Evolutionary conservation across 2,329 filamentous ascomycete species (phyloP).

Genomic region (Ophiostoma pallidulum): DNA sequence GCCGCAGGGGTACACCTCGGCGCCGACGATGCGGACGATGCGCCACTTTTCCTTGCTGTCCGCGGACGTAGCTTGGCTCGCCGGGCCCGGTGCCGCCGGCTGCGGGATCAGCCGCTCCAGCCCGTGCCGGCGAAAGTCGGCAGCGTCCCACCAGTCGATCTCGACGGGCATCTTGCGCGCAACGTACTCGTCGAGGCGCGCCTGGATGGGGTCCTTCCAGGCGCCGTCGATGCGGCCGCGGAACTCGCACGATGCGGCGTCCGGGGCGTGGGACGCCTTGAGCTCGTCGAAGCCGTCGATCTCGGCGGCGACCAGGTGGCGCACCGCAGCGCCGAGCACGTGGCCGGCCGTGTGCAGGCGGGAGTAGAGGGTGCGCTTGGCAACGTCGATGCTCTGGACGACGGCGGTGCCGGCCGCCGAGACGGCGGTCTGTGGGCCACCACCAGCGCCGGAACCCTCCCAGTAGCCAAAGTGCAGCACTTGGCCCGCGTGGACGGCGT

Average conservation of each 20-base stretch:
- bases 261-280: conserved; percentile 64
- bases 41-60: conserved; percentile 45
- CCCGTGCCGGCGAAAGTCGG: conserved; percentile 46
- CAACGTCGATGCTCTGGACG: conserved; percentile 48
- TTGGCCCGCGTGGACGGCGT: conserved; percentile 37
- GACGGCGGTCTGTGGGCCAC: too few species aligned
- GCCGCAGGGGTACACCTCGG: conserved; percentile 64
- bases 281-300: conserved; percentile 51
- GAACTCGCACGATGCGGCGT: conserved; percentile 59
- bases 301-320: conserved; percentile 42
- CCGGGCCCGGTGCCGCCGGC: conserved; percentile 20
- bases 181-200: conserved; percentile 49
- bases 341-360: conserved; percentile 67
- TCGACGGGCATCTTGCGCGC: conserved; percentile 45
- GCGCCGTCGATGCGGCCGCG: conserved; percentile 55
- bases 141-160: conserved; percentile 59
- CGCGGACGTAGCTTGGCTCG: conserved; percentile 12
- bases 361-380: conserved; percentile 54
- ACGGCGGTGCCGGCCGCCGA: conserved; percentile 37
- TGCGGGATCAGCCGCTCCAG: conserved; percentile 44
- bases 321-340: conserved; percentile 59
- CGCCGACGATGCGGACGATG: conserved; percentile 59
- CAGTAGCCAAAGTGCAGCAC: conserved; percentile 61
- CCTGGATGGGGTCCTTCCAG: conserved; percentile 54
- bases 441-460: not conserved